Conservation (phyloP, 2,329 filamentous ascomycete species). For the Fusarium coicis region DNA sequence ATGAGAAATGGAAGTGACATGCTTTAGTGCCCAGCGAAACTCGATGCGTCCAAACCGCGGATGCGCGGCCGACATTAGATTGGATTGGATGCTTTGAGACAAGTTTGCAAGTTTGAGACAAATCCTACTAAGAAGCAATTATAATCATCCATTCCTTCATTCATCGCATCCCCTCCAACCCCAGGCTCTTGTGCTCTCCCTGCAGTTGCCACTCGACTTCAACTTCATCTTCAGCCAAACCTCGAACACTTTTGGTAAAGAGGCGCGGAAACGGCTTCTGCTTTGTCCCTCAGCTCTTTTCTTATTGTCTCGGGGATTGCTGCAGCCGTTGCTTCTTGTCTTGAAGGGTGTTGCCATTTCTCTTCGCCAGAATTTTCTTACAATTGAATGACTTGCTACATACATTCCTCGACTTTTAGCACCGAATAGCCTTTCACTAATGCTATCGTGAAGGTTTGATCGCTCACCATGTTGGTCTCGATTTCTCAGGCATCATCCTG, state of each 20-base stretch:
- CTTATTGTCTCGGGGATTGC: background rate
- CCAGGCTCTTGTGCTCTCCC: background rate
- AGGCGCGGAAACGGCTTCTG: background rate
- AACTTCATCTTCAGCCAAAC: background rate
- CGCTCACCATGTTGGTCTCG: background rate
- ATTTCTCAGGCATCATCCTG: background rate
- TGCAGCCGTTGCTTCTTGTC: background rate
- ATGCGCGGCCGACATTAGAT: background rate
- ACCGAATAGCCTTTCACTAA: background rate
- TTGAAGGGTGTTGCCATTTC: background rate
- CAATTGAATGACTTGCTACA: background rate
- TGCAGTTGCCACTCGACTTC: background rate
- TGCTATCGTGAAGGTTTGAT: background rate
- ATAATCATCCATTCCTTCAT: background rate
- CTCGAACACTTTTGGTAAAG: background rate
- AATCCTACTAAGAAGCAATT: slow-evolving; percentile 5
- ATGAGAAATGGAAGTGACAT: background rate
- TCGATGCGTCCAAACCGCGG: background rate
- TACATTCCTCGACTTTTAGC: background rate
- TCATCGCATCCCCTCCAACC: background rate
- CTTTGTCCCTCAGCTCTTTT: background rate
- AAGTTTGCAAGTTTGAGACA: background rate
- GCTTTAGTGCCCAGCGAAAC: background rate
- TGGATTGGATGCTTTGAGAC: background rate
- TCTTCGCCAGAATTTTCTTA: background rate